Evolutionary conservation across 148 eudicot genomes (phyloP).

Genomic region (Simmondsia chinensis): DNA sequence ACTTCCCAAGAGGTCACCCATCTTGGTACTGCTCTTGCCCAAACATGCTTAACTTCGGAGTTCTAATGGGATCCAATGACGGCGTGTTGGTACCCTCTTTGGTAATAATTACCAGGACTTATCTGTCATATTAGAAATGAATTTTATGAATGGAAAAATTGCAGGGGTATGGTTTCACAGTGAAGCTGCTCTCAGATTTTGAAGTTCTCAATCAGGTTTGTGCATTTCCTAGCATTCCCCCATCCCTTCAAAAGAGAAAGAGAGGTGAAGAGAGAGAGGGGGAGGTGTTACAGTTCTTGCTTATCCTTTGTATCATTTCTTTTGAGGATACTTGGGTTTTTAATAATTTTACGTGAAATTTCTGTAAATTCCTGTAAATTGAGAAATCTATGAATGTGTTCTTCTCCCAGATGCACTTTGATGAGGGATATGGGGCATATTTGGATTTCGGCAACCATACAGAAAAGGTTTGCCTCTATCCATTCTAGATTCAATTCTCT

Average conservation of each 20-base stretch:
- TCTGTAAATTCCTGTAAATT: not conserved
- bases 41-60: too few species aligned
- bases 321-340: not conserved
- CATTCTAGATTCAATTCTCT: not conserved
- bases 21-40: too few species aligned
- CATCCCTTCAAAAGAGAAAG: too few species aligned
- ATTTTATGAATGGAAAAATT: constrained; percentile 13
- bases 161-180: constrained; percentile 66
- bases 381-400: constrained; percentile 1
- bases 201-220: constrained; percentile 77
- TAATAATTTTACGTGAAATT: not conserved
- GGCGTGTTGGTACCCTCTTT: too few species aligned
- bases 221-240: not conserved
- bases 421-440: constrained; percentile 64
- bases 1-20: too few species aligned
- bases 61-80: too few species aligned
- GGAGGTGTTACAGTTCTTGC: too few species aligned
- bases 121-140: constrained; percentile 8
- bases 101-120: too few species aligned
- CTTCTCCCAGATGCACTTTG: constrained; percentile 75
- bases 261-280: too few species aligned
- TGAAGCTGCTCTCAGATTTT: constrained; percentile 67
- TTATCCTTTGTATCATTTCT: too few species aligned
- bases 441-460: constrained; percentile 96
- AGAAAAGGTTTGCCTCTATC: constrained; percentile 51